Base-by-base conservation (phyloP, 2,329 filamentous ascomycete species). In the Dryadomyces quercus-mongolicae region DNA sequence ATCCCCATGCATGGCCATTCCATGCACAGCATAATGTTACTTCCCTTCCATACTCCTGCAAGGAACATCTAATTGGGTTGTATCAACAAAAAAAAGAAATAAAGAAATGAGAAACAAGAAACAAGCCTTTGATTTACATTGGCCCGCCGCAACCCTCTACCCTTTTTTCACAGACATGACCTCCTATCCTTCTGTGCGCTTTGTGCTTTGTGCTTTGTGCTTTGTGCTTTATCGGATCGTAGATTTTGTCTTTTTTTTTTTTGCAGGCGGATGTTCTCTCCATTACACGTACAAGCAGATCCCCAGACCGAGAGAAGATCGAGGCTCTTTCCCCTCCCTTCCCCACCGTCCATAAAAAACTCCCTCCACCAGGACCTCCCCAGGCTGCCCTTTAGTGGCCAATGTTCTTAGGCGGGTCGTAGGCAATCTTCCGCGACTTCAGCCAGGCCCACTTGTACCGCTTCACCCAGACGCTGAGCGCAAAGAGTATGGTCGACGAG, bases 361-460 rank as follows among this genome's bases (percentile, higher is more conserved):
- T 21, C 22, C 44, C 21, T 10, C 18, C 16, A 34, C 36, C 31
- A 48, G 25, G 38, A 42, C 38, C 21, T 21, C 47, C 16, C 20
- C 15, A 10, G 9, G 12, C 25, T 10, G 5, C 22, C 43, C 2
- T 43, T 44, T 57, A 59, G 57, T 59, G 65, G 53, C 64, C 72
- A 65, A 67, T 68, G 58, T 71, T 71, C 67, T 77, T 75, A 54
- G 89, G 89, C 60, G 89, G 88, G 69, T 84, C 86, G 75, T 95
- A 95, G 64, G 83, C 78, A 64, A 97, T 76, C 85, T 97, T 95
- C 68, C 93, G 85, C 65, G 90, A 86, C 86, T 98, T 98, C 71
- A 98, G 76, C 66, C 87, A 84, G 57, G 90, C 80, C 93, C 93
- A 98, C 84, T 97, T 98, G 85, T 98, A 98, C 76, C 91, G 85